phyloP scores from a whole-genome alignment of 2,329 filamentous ascomycete species.

The Hortaea werneckii region DNA sequence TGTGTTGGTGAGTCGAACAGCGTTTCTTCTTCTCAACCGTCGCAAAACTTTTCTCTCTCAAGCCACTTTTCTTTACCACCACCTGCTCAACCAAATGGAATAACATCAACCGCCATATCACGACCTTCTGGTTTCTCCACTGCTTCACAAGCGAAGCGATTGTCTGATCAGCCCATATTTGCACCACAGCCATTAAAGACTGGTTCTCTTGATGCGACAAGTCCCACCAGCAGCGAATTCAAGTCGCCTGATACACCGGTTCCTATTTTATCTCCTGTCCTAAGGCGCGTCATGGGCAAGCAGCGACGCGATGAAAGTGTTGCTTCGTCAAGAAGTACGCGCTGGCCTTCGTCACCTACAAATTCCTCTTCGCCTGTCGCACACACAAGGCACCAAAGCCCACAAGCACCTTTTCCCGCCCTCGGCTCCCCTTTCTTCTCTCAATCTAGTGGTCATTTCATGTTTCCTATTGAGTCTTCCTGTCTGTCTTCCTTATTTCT shows the following conservation, averaged over 20 bases:
- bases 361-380: no score
- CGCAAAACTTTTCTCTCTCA: conserved; percentile 14
- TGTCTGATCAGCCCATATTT: not conserved
- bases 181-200: not conserved
- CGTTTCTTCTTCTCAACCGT: conserved; percentile 28
- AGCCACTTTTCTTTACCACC: conserved; percentile 6
- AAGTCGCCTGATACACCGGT: conserved; percentile 18
- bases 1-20: conserved; percentile 40
- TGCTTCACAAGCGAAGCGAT: no score
- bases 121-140: no score
- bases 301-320: not conserved
- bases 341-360: no score
- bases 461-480: conserved; percentile 29
- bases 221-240: conserved; percentile 14
- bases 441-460: conserved; percentile 26
- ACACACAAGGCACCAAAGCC: not conserved
- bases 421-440: conserved; percentile 24
- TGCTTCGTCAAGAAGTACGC: no score
- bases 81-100: not conserved
- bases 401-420: conserved; percentile 10
- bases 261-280: conserved; percentile 15
- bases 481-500: conserved; percentile 28
- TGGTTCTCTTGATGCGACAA: conserved; percentile 2
- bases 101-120: no score
- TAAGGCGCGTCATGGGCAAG: conserved; percentile 14